Base-by-base conservation (phyloP, 768 basidiomycete genomes). In the Daedaleopsis sinensis region DNA sequence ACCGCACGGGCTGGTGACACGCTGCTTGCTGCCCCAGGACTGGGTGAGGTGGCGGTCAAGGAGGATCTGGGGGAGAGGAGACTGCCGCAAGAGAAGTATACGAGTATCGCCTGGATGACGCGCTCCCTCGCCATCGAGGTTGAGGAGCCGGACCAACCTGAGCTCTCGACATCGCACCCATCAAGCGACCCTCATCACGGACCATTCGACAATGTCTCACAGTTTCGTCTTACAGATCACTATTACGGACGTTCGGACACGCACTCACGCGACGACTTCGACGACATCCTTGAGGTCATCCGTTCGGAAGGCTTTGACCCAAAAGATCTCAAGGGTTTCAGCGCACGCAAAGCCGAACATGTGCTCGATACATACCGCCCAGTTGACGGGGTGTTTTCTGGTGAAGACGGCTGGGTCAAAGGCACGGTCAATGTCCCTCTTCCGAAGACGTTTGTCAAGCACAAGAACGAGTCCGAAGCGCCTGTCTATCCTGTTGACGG, bases 151-250 rank as follows among this genome's bases (percentile, higher is more conserved):
- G n/a, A n/a, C n/a, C n/a, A n/a, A n/a, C n/a, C n/a, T n/a, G n/a
- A n/a, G n/a, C n/a, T n/a, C n/a, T n/a, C n/a, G n/a, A n/a, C n/a
- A n/a, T n/a, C n/a, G n/a, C n/a, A n/a, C n/a, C n/a, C n/a, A n/a
- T n/a, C n/a, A n/a, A n/a, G n/a, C 16, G 6, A 11, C 5, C 3
- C 46, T 3, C 46, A 4, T 3, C 5, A 52, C 18, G 55, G 49
- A 0, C 60, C 55, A 1, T 68, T 67, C 39, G 24, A 3, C 3
- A 71, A 67, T 46, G 27, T 37, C 13, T 59, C 72, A 0, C 55
- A 57, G 3, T 73, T 68, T 27, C 68, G 70, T 0, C 71, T 73
- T 10, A 61, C 70, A 62, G 21, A 62, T 5, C 76, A 76, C 74
- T 60, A 65, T 3, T 73, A 72, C 32, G 63, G 66, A 7, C 64